phyloP scores from a whole-genome alignment of 2,329 filamentous ascomycete genomes.

The Colletotrichum gigasporum region DNA sequence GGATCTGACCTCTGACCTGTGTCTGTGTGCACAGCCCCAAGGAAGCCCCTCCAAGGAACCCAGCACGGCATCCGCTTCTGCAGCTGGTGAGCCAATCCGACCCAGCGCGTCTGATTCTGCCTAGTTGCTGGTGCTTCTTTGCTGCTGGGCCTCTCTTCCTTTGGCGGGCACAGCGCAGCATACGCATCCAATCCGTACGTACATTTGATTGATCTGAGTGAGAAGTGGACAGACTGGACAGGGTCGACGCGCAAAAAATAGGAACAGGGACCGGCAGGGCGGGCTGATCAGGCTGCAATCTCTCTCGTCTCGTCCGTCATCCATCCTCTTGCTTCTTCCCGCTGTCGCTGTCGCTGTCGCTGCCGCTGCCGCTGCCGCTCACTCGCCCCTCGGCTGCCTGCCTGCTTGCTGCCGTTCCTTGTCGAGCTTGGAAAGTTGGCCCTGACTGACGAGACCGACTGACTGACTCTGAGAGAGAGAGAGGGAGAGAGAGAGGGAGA shows the following conservation, averaged over 20 bases:
- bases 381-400: not conserved
- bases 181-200: slow-evolving; percentile 4
- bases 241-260: slow-evolving; percentile 28
- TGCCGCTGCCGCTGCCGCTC: slow-evolving; percentile 3
- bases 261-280: slow-evolving; percentile 25
- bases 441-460: slow-evolving; percentile 8
- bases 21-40: slow-evolving; percentile 28
- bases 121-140: slow-evolving; percentile 21
- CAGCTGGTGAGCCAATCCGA: slow-evolving; percentile 21
- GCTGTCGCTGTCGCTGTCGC: slow-evolving; percentile 6
- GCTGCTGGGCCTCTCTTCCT: slow-evolving; percentile 10
- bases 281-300: slow-evolving; percentile 19
- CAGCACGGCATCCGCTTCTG: slow-evolving; percentile 30
- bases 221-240: slow-evolving; percentile 28
- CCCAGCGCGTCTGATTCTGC: slow-evolving; percentile 15
- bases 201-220: slow-evolving; percentile 22
- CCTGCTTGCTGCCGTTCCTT: not conserved
- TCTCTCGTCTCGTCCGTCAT: slow-evolving; percentile 17
- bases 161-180: slow-evolving; percentile 13
- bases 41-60: slow-evolving; percentile 28
- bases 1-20: slow-evolving; percentile 7
- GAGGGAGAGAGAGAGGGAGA: not conserved
- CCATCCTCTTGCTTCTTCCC: slow-evolving; percentile 22
- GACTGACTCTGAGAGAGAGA: not conserved
- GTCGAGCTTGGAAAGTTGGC: not conserved